These are phyloP conservation scores for Patellifolia procumbens DNA, from an alignment of 179 eudicot genomes.

Conservation along the genomic window DNA sequence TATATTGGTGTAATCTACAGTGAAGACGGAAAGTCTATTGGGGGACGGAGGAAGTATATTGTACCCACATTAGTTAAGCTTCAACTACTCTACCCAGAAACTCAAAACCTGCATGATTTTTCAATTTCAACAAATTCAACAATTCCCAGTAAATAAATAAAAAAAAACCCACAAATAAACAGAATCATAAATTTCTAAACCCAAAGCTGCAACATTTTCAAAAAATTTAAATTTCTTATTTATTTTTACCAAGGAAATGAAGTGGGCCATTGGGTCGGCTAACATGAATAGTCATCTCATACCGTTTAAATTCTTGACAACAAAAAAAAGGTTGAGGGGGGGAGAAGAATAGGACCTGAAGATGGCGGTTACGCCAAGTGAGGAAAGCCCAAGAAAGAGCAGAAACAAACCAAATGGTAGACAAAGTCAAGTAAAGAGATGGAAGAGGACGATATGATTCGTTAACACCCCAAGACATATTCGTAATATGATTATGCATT, in stretches of 20 bases:
- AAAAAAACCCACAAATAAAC: background rate
- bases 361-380: constrained; percentile 59
- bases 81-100: constrained; percentile 31
- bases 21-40: no score
- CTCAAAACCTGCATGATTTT: constrained; percentile 27
- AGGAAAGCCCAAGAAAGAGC: constrained; percentile 57
- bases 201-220: background rate
- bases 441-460: constrained; percentile 61
- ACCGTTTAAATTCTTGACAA: background rate
- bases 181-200: background rate
- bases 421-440: constrained; percentile 50
- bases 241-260: background rate
- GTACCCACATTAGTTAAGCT: constrained; percentile 1
- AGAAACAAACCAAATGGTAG: constrained; percentile 56
- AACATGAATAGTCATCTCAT: no score
- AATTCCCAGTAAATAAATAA: background rate
- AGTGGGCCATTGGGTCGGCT: constrained; percentile 18
- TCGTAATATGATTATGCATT: background rate
- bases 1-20: no score
- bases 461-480: constrained; percentile 31
- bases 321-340: background rate
- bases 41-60: no score
- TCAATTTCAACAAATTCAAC: constrained; percentile 3
- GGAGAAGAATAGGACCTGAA: constrained; percentile 49
- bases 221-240: background rate